Percentiles rank a stretch among this genome's conserved stretches.
phyloP scores from a whole-genome alignment of 495 filamentous ascomycete species.

The Penicillium desertorum region DNA sequence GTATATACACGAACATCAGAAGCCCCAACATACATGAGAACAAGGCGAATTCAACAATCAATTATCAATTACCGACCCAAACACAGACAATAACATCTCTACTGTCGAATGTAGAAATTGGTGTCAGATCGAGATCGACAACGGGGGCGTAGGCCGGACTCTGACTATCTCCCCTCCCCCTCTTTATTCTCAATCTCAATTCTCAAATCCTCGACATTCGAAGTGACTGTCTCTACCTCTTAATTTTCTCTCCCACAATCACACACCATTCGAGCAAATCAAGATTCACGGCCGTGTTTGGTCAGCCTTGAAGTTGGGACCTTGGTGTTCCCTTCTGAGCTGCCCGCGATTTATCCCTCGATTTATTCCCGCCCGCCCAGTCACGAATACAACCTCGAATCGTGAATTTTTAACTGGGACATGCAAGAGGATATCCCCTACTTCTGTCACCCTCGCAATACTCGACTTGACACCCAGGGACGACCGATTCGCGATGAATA shows the following conservation, averaged over 20 bases:
- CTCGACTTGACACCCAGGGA: neutral
- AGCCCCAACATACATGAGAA: too few species aligned
- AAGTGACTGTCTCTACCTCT: neutral
- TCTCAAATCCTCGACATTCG: neutral
- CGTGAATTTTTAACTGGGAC: neutral
- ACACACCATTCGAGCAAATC: constrained; percentile 1
- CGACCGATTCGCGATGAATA: constrained; percentile 28
- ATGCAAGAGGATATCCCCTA: neutral
- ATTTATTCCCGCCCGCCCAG: constrained; percentile 17
- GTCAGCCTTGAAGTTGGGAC: constrained; percentile 34
- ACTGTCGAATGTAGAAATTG: neutral
- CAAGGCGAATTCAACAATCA: neutral
- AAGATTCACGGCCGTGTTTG: constrained; percentile 21
- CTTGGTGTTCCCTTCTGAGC: constrained; percentile 32
- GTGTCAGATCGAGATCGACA: neutral
- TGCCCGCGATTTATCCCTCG: constrained; percentile 29
- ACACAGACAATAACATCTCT: neutral
- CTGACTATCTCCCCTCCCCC: constrained; percentile 10
- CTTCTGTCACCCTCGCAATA: neutral
- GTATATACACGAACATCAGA: neutral
- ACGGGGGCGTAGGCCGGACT: neutral
- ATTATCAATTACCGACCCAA: neutral
- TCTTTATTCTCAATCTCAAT: constrained; percentile 5
- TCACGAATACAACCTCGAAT: constrained; percentile 8
- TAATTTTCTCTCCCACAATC: neutral